Conservation (phyloP, 345 rosid genomes). For the Hypericum perforatum region DNA sequence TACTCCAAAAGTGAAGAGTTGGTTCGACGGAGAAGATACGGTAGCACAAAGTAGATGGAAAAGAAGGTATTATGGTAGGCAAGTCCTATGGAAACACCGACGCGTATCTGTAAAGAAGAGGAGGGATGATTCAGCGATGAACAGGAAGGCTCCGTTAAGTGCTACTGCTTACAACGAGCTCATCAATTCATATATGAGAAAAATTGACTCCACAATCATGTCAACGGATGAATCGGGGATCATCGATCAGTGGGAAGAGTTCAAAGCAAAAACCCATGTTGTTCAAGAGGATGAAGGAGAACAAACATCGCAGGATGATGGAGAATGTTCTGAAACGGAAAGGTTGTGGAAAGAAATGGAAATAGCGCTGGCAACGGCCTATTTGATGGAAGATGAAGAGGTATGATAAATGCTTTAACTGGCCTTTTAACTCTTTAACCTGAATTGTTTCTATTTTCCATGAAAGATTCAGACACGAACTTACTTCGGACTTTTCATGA, state of each 20-base stretch:
- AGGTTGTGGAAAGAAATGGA: slow-evolving; percentile 93
- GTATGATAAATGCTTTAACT: slow-evolving; percentile 15
- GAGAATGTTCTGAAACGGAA: slow-evolving; percentile 57
- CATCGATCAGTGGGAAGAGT: slow-evolving; percentile 63
- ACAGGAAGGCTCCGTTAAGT: slow-evolving; percentile 43
- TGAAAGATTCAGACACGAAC: background rate
- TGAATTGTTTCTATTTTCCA: background rate
- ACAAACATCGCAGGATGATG: slow-evolving; percentile 38
- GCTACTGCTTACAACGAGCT: slow-evolving; percentile 67
- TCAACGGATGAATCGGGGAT: slow-evolving; percentile 41
- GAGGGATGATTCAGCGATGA: slow-evolving; percentile 17
- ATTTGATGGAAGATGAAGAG: slow-evolving; percentile 70
- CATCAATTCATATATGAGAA: slow-evolving; percentile 65
- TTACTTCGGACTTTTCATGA: slow-evolving; percentile 25
- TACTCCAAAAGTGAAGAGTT: slow-evolving; percentile 2
- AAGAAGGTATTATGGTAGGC: slow-evolving; percentile 22
- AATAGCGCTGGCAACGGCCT: slow-evolving; percentile 58
- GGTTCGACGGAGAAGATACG: slow-evolving; percentile 33
- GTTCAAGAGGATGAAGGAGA: slow-evolving; percentile 24
- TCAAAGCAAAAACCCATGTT: slow-evolving; percentile 27
- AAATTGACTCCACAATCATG: slow-evolving; percentile 43
- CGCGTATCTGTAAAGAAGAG: slow-evolving; percentile 13
- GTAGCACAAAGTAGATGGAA: slow-evolving; percentile 33
- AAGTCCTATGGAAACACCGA: slow-evolving; percentile 16
- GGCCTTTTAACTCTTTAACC: background rate